Conservation (phyloP, 306 rosid species). For the Fragaria nilgerrensis region DNA sequence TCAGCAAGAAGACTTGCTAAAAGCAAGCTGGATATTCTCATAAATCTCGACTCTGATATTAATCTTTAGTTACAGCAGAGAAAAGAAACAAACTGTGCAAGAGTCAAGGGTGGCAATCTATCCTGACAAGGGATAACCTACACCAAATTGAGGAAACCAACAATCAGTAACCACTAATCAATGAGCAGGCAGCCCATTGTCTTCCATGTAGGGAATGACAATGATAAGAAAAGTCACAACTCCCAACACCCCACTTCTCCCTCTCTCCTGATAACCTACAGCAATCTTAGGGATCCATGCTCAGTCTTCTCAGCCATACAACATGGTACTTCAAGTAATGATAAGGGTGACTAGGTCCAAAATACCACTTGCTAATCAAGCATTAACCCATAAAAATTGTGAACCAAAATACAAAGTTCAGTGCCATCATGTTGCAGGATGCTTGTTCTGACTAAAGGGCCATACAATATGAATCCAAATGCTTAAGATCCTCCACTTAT, state of each 20-base stretch:
- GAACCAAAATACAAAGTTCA: constrained; percentile 13
- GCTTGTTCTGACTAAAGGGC: constrained; percentile 7
- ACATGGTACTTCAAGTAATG: constrained; percentile 23
- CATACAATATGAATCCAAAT: constrained; percentile 14
- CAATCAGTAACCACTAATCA: constrained; percentile 11
- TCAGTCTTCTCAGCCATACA: constrained; percentile 25
- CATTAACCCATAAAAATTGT: neutral
- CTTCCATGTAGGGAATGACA: constrained; percentile 20
- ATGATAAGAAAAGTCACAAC: constrained; percentile 13
- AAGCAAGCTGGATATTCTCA: constrained; percentile 17
- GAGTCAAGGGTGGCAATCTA: constrained; percentile 10
- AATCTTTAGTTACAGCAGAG: constrained; percentile 13
- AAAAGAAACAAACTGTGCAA: neutral
- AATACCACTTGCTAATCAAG: neutral
- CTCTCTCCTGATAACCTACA: constrained; percentile 22
- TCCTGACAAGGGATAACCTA: constrained; percentile 11
- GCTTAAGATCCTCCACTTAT: constrained; percentile 32
- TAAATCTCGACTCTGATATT: constrained; percentile 16
- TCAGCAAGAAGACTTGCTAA: constrained; percentile 23
- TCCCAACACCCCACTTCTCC: constrained; percentile 27
- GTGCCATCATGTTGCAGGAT: constrained; percentile 25
- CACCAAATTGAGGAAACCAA: constrained; percentile 10
- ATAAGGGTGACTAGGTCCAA: constrained; percentile 12
- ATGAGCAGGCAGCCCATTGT: constrained; percentile 18
- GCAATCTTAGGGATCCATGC: constrained; percentile 20